These are phyloP conservation scores for Aureobasidium sp. DNA, from an alignment of 2,329 filamentous ascomycete genomes.

Conservation along the genomic window DNA sequence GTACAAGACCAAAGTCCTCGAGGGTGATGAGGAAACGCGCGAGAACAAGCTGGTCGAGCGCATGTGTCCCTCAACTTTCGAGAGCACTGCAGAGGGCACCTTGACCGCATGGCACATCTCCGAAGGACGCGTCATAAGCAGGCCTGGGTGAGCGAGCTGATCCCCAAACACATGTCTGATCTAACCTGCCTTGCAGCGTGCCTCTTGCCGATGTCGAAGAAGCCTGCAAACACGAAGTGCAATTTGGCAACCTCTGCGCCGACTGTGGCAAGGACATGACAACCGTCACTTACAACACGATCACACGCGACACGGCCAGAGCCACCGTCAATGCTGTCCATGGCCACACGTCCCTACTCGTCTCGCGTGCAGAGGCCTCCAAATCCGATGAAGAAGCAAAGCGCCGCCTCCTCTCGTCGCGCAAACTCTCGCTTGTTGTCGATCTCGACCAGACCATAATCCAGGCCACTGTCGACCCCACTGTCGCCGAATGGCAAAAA, in stretches of 20 bases:
- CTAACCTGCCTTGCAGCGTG: constrained; percentile 24
- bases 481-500: constrained; percentile 88
- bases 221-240: constrained; percentile 80
- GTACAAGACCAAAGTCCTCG: constrained; percentile 64
- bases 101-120: constrained; percentile 67
- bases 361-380: constrained; percentile 73
- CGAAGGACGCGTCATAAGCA: constrained; percentile 52
- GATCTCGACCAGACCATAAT: constrained; percentile 98
- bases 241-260: constrained; percentile 84
- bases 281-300: constrained; percentile 72
- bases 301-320: constrained; percentile 68
- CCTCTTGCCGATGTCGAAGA: constrained; percentile 73
- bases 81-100: constrained; percentile 73
- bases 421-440: constrained; percentile 87
- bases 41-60: constrained; percentile 55
- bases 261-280: constrained; percentile 97
- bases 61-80: constrained; percentile 68
- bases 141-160: constrained; percentile 21
- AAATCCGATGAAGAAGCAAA: constrained; percentile 81
- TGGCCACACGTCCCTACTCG: constrained; percentile 76
- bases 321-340: constrained; percentile 94
- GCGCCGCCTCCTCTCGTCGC: constrained; percentile 65
- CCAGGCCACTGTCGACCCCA: constrained; percentile 94
- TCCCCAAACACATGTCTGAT: neutral
- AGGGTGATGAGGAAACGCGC: constrained; percentile 64